These are phyloP conservation scores for Colletotrichum caudatum DNA, from an alignment of 2,329 filamentous ascomycete genomes.

Conservation along the genomic window DNA sequence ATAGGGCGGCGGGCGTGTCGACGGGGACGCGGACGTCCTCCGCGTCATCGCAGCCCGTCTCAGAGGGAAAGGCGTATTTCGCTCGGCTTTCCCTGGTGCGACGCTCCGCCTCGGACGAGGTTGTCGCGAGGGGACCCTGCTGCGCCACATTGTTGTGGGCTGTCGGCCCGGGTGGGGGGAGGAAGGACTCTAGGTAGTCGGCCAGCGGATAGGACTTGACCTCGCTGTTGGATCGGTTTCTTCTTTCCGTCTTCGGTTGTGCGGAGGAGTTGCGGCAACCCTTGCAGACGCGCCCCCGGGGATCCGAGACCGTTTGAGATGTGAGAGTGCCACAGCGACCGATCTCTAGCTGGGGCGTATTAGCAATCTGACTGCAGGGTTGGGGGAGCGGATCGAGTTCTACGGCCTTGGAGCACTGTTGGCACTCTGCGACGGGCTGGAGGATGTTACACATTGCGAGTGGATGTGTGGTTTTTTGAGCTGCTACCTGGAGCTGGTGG, in stretches of 20 bases:
- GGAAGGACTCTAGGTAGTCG: neutral
- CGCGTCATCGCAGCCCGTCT: neutral
- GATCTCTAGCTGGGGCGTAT: neutral
- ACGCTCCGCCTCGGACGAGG: neutral
- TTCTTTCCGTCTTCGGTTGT: neutral
- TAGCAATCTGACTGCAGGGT: neutral
- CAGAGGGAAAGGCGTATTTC: neutral
- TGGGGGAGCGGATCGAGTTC: neutral
- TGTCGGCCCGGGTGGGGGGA: neutral
- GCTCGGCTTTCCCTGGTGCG: neutral
- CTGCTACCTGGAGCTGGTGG: neutral
- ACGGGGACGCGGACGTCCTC: neutral
- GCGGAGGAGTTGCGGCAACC: neutral
- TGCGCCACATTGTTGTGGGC: neutral
- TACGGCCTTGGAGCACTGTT: neutral
- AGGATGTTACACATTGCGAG: conserved; percentile 3
- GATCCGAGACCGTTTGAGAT: neutral
- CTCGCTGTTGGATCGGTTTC: neutral
- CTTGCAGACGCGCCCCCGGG: neutral
- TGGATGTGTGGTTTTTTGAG: neutral
- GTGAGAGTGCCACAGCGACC: neutral
- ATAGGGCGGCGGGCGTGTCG: neutral
- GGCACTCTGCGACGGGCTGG: neutral
- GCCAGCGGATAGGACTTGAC: neutral
- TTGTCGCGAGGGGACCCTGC: neutral